Evolutionary conservation across 352 stramenopile species (phyloP).

Genomic region (Globisporangium paroecandrum): DNA sequence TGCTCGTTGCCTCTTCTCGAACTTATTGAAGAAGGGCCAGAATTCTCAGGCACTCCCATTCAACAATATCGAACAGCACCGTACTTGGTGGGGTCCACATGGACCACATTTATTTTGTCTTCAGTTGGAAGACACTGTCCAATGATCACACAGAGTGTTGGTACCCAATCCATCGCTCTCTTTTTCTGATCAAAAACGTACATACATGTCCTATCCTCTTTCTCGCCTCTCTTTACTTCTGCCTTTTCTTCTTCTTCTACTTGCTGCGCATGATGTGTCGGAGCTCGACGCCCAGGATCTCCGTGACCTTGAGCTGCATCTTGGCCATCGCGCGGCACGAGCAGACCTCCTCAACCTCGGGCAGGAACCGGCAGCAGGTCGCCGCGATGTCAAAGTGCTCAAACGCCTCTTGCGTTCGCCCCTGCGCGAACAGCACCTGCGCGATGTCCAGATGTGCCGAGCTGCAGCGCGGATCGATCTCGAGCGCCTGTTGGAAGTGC

Average conservation of each 20-base stretch:
- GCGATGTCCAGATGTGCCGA: slow-evolving; percentile 83
- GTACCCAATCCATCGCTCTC: background rate
- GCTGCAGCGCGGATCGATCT: slow-evolving; percentile 71
- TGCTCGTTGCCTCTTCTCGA: background rate
- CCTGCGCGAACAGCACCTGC: slow-evolving; percentile 83
- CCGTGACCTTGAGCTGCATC: slow-evolving; percentile 82
- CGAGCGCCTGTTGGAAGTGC: slow-evolving; percentile 78
- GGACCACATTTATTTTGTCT: background rate
- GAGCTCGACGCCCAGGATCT: slow-evolving; percentile 82
- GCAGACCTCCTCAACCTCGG: slow-evolving; percentile 81
- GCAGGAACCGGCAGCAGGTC: slow-evolving; percentile 75
- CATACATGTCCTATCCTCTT: background rate
- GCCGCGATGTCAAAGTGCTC: slow-evolving; percentile 69
- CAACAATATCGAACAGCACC: background rate
- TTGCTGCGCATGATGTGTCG: slow-evolving; percentile 84
- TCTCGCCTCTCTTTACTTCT: background rate
- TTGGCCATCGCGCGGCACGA: slow-evolving; percentile 72
- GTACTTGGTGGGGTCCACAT: background rate
- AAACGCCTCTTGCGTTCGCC: slow-evolving; percentile 64
- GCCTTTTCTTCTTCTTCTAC: slow-evolving; percentile 20
- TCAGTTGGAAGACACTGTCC: background rate
- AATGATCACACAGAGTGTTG: too few relatives aligned
- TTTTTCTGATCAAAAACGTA: background rate
- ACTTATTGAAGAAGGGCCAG: too few relatives aligned
- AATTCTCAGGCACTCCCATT: background rate